These are phyloP conservation scores for Globisporangium uncinulatum DNA, from an alignment of 352 stramenopile species.

Conservation along the genomic window DNA sequence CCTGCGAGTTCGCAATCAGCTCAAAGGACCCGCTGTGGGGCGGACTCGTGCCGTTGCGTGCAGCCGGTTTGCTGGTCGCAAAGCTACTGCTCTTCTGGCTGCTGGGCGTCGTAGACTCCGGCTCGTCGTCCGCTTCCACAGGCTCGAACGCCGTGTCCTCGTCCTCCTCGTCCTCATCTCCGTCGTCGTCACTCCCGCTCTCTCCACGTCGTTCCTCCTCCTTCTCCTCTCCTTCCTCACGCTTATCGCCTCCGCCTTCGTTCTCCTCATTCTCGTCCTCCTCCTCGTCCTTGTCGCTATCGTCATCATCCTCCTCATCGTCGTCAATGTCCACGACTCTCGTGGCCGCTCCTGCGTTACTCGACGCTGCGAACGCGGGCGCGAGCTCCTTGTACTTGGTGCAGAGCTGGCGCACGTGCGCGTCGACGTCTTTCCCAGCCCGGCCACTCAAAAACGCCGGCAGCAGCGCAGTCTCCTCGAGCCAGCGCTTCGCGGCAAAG, in stretches of 20 bases:
- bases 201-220: background rate
- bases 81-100: background rate
- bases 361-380: constrained; percentile 8
- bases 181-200: background rate
- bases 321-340: constrained; percentile 13
- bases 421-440: constrained; percentile 9
- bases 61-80: background rate
- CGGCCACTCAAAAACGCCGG: constrained; percentile 8
- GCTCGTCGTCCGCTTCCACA: background rate
- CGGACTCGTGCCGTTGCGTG: background rate
- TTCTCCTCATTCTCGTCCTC: background rate
- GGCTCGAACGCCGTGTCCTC: constrained; percentile 2
- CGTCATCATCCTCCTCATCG: constrained; percentile 1
- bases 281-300: background rate
- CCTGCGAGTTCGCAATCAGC: background rate
- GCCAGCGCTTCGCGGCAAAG: constrained; percentile 15
- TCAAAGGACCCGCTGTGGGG: background rate
- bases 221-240: background rate
- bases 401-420: constrained; percentile 12
- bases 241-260: background rate
- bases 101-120: background rate
- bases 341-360: constrained; percentile 6
- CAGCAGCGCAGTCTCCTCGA: constrained; percentile 18
- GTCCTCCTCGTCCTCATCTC: background rate
- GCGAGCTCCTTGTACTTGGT: constrained; percentile 13